Evolutionary conservation across 2,329 filamentous ascomycete genomes (phyloP).

Genomic region (Blastomyces percursus): DNA sequence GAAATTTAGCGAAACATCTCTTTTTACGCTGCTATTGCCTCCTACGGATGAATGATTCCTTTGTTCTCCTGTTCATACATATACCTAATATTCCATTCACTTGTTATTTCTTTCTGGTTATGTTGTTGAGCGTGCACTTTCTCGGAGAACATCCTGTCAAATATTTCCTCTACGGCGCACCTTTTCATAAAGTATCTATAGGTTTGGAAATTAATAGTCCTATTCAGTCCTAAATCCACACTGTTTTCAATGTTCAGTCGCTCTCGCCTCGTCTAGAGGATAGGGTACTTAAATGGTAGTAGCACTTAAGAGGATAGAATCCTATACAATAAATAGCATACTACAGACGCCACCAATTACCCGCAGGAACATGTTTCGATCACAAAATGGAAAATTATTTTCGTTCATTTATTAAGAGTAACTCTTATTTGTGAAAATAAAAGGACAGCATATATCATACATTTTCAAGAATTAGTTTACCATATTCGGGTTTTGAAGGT

Average conservation of each 20-base stretch:
- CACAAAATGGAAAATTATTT: background rate
- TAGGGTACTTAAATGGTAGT: background rate
- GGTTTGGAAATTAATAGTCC: background rate
- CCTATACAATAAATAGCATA: background rate
- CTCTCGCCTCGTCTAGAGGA: background rate
- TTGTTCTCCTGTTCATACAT: background rate
- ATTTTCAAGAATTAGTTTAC: too few species aligned
- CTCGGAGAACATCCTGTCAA: background rate
- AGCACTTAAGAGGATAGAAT: background rate
- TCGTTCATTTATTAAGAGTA: background rate
- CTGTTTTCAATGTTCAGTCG: background rate
- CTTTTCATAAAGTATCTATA: background rate
- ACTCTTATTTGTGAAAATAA: too few species aligned
- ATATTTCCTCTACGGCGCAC: background rate
- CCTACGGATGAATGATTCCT: background rate
- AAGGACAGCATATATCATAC: too few species aligned
- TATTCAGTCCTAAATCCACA: background rate
- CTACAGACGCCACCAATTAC: background rate
- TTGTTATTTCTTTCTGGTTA: background rate
- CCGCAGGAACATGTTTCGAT: background rate
- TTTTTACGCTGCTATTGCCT: background rate
- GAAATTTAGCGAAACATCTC: conserved; percentile 8
- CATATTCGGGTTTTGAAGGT: too few species aligned
- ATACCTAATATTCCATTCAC: background rate
- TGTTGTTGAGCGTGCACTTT: background rate